Evolutionary conservation across 2,329 filamentous ascomycete genomes (phyloP), one percentile per base, ranked within the genome.

Genomic region (Sporothrix euskadiensis): DNA sequence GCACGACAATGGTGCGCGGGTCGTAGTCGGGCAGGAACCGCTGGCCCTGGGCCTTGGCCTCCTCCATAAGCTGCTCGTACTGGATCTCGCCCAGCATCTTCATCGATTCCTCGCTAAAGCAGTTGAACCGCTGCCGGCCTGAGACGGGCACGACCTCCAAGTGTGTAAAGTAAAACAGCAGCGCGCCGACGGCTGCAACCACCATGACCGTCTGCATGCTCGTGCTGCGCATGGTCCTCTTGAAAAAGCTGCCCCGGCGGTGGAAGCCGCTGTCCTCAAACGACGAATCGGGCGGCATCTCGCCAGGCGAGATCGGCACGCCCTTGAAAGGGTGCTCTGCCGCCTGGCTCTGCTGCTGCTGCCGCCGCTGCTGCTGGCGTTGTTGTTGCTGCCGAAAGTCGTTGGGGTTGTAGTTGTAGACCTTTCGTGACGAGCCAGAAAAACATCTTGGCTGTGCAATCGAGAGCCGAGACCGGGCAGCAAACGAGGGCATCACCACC

Each of bases 81-180:
- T 89, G 84, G 73, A 85, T 80, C 73, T 85, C 80, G n/a, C 85
- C 86, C 44, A 88, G 81, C 71, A 82, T 79, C 68, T 86, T 84
- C 71, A 93, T 89, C 6, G 84, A 80, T 30, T 84, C 83, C 7
- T 88, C 83, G 49, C 83, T 84, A 75, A 90, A 87, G 79, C 89
- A 88, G 80, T 94, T 94, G 86, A 95, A 95, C 49, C 92, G 87
- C 77, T 85, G 85, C 9, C 93, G 88, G 0, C 91, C 90, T 5
- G 89, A 91, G 7, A 94, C 87, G 1, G 92, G 92, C 16, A 94
- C 92, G 44, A 87, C 87, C 80, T 95, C 90, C 57, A 92, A 83
- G 79, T 94, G 91, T 79, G 83, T 85, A 72, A 89, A 83, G 83
- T 94, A 94, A 79, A 94, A 89, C 9, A 79, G 79, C 1, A 84